Evolutionary conservation across 164 flowering plant genomes (phyloP), one percentile per base, ranked within the genome.

Genomic region (Berberis vulgaris): DNA sequence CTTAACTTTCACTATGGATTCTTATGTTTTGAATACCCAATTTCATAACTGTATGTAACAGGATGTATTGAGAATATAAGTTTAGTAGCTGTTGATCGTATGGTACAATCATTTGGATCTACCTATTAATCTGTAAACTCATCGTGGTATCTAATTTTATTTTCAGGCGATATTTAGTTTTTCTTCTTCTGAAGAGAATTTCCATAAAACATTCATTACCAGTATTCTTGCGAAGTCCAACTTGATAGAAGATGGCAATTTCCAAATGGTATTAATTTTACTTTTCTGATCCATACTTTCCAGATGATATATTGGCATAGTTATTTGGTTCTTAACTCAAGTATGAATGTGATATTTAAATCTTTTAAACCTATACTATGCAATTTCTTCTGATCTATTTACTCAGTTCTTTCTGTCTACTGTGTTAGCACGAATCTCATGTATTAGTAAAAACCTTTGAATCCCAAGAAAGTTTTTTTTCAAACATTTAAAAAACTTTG

Each of bases 251-350:
- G 78, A 71, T 64, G 45, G 72, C 50, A 69, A 67, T 69, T 49
- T 72, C 55, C 53, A 77, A 52, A 76, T 83, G 98, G 96, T 89
- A 80, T 46, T 60, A 46, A 41, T 65, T 67, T 58, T 41, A 11
- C 41, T 10, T 60, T 65, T 59, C 54, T n/a, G 49, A 39, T 12
- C 4, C 43, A 64, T 52, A 40, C 8, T 64, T 41, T 45, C 62
- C 12, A 61, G 26, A 39, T 54, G 60, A 45, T 43, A 49, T 62
- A 9, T 50, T 26, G 26, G 26, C 26, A 5, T 41, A 6, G 40
- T 57, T 62, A 26, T 53, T 13, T 55, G 10, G 54, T 39, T 47
- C 63, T 39, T 39, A 57, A 57, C 41, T 5, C 59, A 4, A 56
- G 3, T 57, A 9, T 39, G 2, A 39, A 57, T 26, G 3, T 26